phyloP scores from a whole-genome alignment of 2,329 filamentous ascomycete genomes.

The Monilinia polystroma region DNA sequence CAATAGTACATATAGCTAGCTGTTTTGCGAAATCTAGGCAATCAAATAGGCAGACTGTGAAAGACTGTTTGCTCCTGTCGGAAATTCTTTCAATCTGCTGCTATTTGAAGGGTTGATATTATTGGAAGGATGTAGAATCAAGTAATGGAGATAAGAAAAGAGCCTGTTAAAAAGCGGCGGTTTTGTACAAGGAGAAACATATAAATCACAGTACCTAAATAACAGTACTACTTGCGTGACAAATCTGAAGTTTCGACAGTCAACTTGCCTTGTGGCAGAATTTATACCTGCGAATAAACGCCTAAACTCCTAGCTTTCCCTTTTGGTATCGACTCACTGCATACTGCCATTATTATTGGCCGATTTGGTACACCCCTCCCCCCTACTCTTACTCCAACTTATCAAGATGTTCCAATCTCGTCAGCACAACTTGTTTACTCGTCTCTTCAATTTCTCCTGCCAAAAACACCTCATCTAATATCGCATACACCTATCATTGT shows the following conservation, averaged over 20 bases:
- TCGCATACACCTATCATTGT: constrained; percentile 78
- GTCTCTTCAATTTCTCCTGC: constrained; percentile 99
- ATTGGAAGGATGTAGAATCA: neutral
- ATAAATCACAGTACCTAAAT: constrained; percentile 20
- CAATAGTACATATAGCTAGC: neutral
- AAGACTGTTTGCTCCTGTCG: neutral
- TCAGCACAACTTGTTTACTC: constrained; percentile 95
- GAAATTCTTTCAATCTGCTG: neutral
- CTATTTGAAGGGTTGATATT: neutral
- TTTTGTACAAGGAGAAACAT: constrained; percentile 11
- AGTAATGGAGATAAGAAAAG: neutral
- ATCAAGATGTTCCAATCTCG: constrained; percentile 89
- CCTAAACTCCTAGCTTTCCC: constrained; percentile 15
- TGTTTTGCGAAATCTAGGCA: constrained; percentile 1
- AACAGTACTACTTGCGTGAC: constrained; percentile 15
- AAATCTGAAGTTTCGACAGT: constrained; percentile 4
- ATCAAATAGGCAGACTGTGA: neutral
- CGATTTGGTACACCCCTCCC: neutral
- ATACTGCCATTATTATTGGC: constrained; percentile 8
- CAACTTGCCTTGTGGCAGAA: constrained; percentile 3
- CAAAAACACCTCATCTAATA: constrained; percentile 95
- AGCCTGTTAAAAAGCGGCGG: neutral
- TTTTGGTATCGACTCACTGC: constrained; percentile 8
- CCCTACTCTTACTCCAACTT: constrained; percentile 70
- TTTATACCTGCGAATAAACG: constrained; percentile 2